Conservation (phyloP, 768 basidiomycete genomes). For the Pluteus cervinus region DNA sequence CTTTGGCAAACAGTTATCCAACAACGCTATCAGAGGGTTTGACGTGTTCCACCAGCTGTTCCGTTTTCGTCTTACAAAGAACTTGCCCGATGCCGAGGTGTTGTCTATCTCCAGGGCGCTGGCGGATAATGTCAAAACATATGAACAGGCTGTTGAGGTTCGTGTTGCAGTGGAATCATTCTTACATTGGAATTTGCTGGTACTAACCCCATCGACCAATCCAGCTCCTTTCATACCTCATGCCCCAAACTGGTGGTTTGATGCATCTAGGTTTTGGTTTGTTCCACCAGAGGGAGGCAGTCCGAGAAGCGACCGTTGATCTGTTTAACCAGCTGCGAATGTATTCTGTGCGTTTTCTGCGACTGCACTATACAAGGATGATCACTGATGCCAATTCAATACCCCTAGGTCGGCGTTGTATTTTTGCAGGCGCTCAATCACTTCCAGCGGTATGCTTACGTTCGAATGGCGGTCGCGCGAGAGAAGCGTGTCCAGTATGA, state of each 20-base stretch:
- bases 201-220: constrained; percentile 2
- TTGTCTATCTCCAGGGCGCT: constrained; percentile 71
- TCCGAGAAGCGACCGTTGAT: constrained; percentile 78
- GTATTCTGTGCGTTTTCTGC: constrained; percentile 54
- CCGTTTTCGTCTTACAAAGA: constrained; percentile 69
- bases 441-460: constrained; percentile 85
- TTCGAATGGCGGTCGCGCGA: constrained; percentile 70
- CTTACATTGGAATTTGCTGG: constrained; percentile 1
- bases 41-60: constrained; percentile 85
- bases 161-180: constrained; percentile 3
- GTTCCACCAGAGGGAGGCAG: constrained; percentile 77
- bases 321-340: constrained; percentile 75
- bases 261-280: constrained; percentile 83
- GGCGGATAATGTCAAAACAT: constrained; percentile 63
- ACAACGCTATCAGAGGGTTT: constrained; percentile 66
- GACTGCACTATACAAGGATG: constrained; percentile 8
- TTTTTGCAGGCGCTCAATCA: constrained; percentile 79
- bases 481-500: constrained; percentile 30
- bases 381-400: constrained; percentile 4
- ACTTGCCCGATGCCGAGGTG: constrained; percentile 67
- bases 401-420: constrained; percentile 66
- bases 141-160: constrained; percentile 90
- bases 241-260: constrained; percentile 77
- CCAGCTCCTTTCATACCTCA: constrained; percentile 76
- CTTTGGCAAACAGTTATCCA: constrained; percentile 46